Base-by-base conservation (phyloP, 345 rosid species). In the Eucalyptus curtisii region DNA sequence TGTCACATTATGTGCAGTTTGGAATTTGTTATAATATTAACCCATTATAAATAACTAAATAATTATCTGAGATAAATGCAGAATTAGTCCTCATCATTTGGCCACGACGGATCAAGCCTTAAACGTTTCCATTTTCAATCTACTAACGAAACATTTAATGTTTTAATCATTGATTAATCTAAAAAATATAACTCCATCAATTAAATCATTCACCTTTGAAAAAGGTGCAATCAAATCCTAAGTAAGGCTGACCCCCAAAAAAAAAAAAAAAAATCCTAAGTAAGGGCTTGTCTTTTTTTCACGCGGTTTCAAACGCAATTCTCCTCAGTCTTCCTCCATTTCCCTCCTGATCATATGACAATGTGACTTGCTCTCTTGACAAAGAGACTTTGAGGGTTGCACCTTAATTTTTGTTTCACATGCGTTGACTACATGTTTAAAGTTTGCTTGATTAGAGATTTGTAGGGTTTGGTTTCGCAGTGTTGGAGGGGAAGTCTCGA, bases 201-300 rank as follows among this genome's bases (percentile, higher is more conserved):
- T 64, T 14, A 4, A 64, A 14, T 64, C 27, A 27, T 37, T 22
- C 4, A 19, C 4, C 8, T 71, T 33, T 19, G 13, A 8, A 37
- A 37, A 71, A 37, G 0, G 45, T 33, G 81, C 45, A 19, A 33
- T 71, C 81, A 37, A 19, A 37, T 71, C 27, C 82, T 71, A 19
- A 19, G 82, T 0, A 37, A 3, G 45, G 14, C n/a, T n/a, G n/a
- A n/a, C n/a, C n/a, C n/a, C n/a, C n/a, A n/a, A n/a, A n/a, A n/a
- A n/a, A n/a, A n/a, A n/a, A n/a, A n/a, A n/a, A n/a, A n/a, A n/a
- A 37, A 19, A 37, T 71, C 27, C 82, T 71, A 19, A 19, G 82
- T 0, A 37, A 3, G 45, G 14, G 27, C 45, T 71, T 15, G 27
- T 71, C 24, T 68, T 17, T 1, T 1, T 17, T 20, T 68, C 2